Evolutionary conservation across 805 yeast species (phyloP), one percentile per base, ranked within the genome.

Genomic region (Starmerella stigmatis): DNA sequence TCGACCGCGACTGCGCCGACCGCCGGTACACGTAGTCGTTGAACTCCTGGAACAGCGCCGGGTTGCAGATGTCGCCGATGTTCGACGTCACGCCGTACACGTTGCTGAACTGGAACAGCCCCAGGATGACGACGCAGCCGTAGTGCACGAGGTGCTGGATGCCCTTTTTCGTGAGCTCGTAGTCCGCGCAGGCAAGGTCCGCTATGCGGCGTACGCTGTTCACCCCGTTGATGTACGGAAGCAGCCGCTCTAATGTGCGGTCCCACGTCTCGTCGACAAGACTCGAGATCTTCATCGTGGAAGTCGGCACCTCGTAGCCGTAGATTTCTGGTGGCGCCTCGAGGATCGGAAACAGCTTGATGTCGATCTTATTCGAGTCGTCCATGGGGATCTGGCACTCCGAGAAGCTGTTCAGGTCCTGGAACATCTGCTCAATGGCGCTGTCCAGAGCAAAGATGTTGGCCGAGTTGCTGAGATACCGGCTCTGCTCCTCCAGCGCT

Each of bases 381-480:
- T 89, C 96, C 27, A 92, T 76, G 0, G 96, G 96, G 25, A 92
- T 89, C 61, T 86, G 75, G 64, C 99, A 92, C 62, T 92, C 99
- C 0, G 95, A 85, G 64, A 88, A 94, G 60, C 84, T 86, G 64
- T 92, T 94, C 53, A 92, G 69, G 61, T 92, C 99, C 62, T 88
- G 96, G 58, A 72, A 88, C n/a, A 92, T 73, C 60, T 92, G 96
- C 61, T 85, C 86, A 19, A 92, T 75, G 43, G 89, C 67, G 54
- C 84, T 80, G 54, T 79, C 81, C 35, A 94, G 76, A 0, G 79
- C 72, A 10, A 52, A 60, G 44, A 71, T 72, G 38, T 68, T 66
- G 2, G 74, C 64, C 3, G 51, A 44, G 41, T 68, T 66, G 5
- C 95, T 84, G 25, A 92, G 62, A 35, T 83, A 67, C 55, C 77